Percentiles rank a stretch among this genome's conserved stretches.
These are phyloP conservation scores for Epichloe sibirici DNA, from an alignment of 2,329 filamentous ascomycete species.

Conservation along the genomic window DNA sequence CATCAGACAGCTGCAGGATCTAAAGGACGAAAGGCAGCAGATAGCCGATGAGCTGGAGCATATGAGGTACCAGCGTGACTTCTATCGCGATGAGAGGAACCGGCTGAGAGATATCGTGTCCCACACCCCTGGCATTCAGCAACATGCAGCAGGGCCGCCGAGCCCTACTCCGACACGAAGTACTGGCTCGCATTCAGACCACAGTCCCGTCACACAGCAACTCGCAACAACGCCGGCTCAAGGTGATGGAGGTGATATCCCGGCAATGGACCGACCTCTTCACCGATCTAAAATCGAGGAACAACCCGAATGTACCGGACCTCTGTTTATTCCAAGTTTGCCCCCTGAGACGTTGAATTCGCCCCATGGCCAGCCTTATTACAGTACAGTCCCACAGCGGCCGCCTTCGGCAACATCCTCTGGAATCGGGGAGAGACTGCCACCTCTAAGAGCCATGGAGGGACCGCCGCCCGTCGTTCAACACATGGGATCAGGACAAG, in stretches of 20 bases:
- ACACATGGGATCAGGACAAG: slow-evolving; percentile 13
- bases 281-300: slow-evolving; percentile 37
- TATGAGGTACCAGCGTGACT: slow-evolving; percentile 52
- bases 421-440: slow-evolving; percentile 30
- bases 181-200: slow-evolving; percentile 24
- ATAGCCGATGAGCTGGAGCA: slow-evolving; percentile 41
- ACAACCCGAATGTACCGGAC: slow-evolving; percentile 28
- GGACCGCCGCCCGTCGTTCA: slow-evolving; percentile 13
- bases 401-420: slow-evolving; percentile 26
- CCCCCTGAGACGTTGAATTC: slow-evolving; percentile 28
- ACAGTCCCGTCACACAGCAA: slow-evolving; percentile 22
- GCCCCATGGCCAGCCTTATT: slow-evolving; percentile 28
- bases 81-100: slow-evolving; percentile 61
- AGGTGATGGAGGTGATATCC: slow-evolving; percentile 28
- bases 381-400: slow-evolving; percentile 22
- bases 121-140: slow-evolving; percentile 43
- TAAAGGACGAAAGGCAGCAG: slow-evolving; percentile 58
- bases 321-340: slow-evolving; percentile 25
- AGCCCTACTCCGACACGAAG: slow-evolving; percentile 31
- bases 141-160: slow-evolving; percentile 39
- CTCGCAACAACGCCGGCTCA: slow-evolving; percentile 17
- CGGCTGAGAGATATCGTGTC: slow-evolving; percentile 55
- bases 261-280: slow-evolving; percentile 32
- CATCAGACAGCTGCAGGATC: slow-evolving; percentile 52
- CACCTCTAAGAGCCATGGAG: slow-evolving; percentile 36